Base-by-base conservation (phyloP, 768 basidiomycete genomes). In the Kwoniella europaea region DNA sequence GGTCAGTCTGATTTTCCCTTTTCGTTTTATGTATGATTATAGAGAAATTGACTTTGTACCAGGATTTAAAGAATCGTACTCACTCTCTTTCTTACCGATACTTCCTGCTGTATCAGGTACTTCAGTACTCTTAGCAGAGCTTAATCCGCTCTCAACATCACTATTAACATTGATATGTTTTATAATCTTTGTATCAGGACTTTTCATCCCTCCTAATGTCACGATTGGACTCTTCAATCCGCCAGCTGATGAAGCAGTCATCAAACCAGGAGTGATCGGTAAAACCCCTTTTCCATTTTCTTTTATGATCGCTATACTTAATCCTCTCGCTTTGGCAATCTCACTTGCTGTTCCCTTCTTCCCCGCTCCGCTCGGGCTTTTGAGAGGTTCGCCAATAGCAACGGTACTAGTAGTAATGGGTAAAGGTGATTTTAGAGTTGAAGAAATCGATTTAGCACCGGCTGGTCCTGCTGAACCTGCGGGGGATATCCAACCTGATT, bases 281-380 rank as follows among this genome's bases (percentile, higher is more conserved):
- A 27, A 58, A 7, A 61, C 68, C 71, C 53, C 72, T 72, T 43
- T 67, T 59, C 46, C 62, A 50, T 65, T 75, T 9, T 74, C 76
- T 43, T 75, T 78, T 44, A 81, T 35, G 16, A 81, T 74, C 5
- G 78, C 80, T 15, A 81, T 70, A 7, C 69, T 74, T 54, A 81
- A 54, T 15, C 80, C 80, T 42, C 80, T 58, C 20, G 62, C 67
- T 43, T 74, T 72, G 10, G 74, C 71, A 15, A 70, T 22, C 6
- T 61, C 62, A 54, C 63, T 41, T 1, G 68, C 68, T 18, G 68
- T 44, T 10, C 57, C 65, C 42, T 44, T 12, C 42, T n/a, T 18
- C 1, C 20, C 54, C 10, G 20, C 1, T 5, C 35, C 35, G 35
- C 35, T 67, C 6, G 79, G 79, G 20, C 65, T 67, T 57, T 52